phyloP scores from a whole-genome alignment of 805 yeast genomes.

The Tetrapisispora phaffii region DNA sequence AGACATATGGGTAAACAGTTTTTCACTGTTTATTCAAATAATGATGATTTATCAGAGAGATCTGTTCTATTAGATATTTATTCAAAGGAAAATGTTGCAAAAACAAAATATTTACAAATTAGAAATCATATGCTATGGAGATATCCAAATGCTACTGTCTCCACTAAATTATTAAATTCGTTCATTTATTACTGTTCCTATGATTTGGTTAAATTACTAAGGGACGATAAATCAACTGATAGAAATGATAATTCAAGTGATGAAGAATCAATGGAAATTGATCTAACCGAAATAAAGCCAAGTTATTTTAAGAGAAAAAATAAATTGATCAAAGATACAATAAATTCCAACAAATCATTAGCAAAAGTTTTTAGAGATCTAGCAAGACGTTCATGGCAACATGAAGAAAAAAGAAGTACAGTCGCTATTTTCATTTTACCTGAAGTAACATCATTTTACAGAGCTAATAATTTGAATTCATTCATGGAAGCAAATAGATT shows the following conservation, averaged over 20 bases:
- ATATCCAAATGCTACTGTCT: slow-evolving; percentile 66
- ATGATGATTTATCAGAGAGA: slow-evolving; percentile 30
- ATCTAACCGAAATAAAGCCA: slow-evolving; percentile 19
- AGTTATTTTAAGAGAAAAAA: slow-evolving; percentile 26
- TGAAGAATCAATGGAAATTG: slow-evolving; percentile 1
- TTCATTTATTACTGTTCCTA: slow-evolving; percentile 57
- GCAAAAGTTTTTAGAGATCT: slow-evolving; percentile 71
- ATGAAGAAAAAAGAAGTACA: slow-evolving; percentile 45
- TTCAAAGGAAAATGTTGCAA: slow-evolving; percentile 57
- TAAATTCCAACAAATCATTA: slow-evolving; percentile 37
- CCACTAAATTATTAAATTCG: slow-evolving; percentile 66
- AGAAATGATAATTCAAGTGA: slow-evolving; percentile 2
- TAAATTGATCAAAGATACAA: slow-evolving; percentile 18
- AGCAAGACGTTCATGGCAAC: slow-evolving; percentile 89
- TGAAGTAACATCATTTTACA: slow-evolving; percentile 48
- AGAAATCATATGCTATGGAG: slow-evolving; percentile 88
- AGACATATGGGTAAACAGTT: slow-evolving; percentile 44
- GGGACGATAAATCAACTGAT: slow-evolving; percentile 5
- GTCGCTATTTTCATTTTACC: slow-evolving; percentile 69
- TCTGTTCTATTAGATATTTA: slow-evolving; percentile 58
- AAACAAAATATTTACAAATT: slow-evolving; percentile 59
- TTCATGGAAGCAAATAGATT: slow-evolving; percentile 85
- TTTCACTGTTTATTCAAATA: slow-evolving; percentile 55
- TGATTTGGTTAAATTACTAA: slow-evolving; percentile 43
- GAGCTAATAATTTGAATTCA: slow-evolving; percentile 70